Evolutionary conservation across 441 rosid species (phyloP), one percentile per base, ranked within the genome.

Genomic region (Erysimum cheiri): DNA sequence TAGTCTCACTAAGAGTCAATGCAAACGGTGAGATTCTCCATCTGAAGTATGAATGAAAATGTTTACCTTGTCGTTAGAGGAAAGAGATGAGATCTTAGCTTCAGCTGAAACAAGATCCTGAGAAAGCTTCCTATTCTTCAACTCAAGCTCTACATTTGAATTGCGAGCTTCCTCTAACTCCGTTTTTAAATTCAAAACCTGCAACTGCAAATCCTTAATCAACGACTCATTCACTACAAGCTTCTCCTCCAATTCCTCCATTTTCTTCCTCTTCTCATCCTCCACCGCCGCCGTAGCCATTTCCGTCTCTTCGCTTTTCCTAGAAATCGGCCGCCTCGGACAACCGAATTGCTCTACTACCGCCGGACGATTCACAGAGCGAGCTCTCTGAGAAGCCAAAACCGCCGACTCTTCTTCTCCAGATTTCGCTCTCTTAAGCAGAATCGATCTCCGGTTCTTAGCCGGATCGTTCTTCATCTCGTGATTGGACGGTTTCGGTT

Each of bases 21-120:
- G 8, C 43, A 46, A 48, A 36, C 7, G 12, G 32, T 59, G 43
- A 67, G 55, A 32, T 14, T 28, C 15, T 33, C 37, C 11, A 44
- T n/a, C 9, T 43, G 47, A 13, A 43, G 19, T 43, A 43, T 43
- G 47, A 43, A 43, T n/a, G 8, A 62, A 19, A 56, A 32, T 24
- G 44, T 17, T 72, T 52, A 87, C 91, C 91, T 81, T 81, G 44
- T 78, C 61, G 69, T 54, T 61, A 63, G 70, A 59, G 53, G 73
- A 74, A 10, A 77, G 79, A 72, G 89, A 73, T 59, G 82, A 81
- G 56, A 89, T 73, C 73, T 83, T 85, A 44, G 85, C 80, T 74
- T 86, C 80, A 54, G 94, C 88, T 66, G 88, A 86, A 44, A 83
- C 83, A 56, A 90, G 90, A 67, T 87, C 85, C 76, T 81, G 78